Evolutionary conservation across 345 rosid species (phyloP).

Genomic region (Rhodomyrtus tomentosa): DNA sequence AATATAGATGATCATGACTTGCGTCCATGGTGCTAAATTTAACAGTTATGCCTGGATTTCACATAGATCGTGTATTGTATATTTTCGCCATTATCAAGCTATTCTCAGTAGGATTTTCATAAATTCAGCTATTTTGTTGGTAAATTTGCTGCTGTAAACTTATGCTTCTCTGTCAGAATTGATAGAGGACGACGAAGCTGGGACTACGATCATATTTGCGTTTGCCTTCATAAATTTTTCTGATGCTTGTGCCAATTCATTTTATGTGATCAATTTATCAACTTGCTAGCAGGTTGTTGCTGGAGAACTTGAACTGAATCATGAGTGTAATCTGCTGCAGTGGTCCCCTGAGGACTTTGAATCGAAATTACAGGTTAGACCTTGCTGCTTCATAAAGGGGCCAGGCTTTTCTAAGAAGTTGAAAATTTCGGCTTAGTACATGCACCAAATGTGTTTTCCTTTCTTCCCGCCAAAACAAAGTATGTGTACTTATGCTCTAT

Average conservation of each 20-base stretch:
- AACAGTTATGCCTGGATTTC: neutral
- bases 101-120: neutral
- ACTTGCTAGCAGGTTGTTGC: conserved; percentile 70
- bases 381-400: neutral
- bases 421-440: neutral
- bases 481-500: neutral
- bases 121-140: neutral
- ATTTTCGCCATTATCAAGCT: neutral
- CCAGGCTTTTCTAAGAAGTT: neutral
- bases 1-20: neutral
- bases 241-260: neutral
- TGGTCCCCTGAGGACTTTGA: conserved; percentile 99
- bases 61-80: neutral
- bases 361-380: conserved; percentile 78
- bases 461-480: neutral
- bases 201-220: neutral
- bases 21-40: neutral
- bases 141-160: neutral
- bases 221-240: neutral
- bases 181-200: neutral
- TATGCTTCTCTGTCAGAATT: neutral
- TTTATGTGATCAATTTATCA: neutral
- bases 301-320: conserved; percentile 90
- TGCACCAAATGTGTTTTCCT: neutral
- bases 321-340: conserved; percentile 75